A percentile compares a stretch with the other conserved stretches of the same genome.
Conservation (phyloP, 2,329 filamentous ascomycete species). For the Zasmidium citrigriseum region DNA sequence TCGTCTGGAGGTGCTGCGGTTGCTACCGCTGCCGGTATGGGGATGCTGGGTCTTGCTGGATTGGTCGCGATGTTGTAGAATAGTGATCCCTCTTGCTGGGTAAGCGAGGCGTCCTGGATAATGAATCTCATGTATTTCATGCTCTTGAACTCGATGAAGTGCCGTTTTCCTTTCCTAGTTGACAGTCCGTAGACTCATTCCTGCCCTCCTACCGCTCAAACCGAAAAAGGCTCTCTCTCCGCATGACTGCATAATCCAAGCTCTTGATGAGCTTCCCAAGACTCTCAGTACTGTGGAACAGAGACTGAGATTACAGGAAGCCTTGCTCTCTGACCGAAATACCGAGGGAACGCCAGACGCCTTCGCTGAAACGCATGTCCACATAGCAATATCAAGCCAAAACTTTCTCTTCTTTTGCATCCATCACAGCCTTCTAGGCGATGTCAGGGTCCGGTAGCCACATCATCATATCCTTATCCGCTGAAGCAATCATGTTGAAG, state of each 20-base stretch:
- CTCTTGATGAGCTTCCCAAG: no score
- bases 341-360: no score
- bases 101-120: not conserved
- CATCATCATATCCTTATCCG: slow-evolving; percentile 70
- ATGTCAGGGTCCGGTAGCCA: slow-evolving; percentile 35
- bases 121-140: not conserved
- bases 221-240: no score
- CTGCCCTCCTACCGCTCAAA: not conserved
- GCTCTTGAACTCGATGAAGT: not conserved
- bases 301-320: no score
- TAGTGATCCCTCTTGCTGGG: not conserved
- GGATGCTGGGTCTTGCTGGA: slow-evolving; percentile 23
- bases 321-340: no score
- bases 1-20: not conserved
- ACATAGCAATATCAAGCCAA: not conserved
- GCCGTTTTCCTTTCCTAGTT: not conserved
- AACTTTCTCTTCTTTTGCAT: not conserved
- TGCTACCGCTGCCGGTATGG: not conserved
- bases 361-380: slow-evolving; percentile 7
- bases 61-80: slow-evolving; percentile 22
- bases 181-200: no score
- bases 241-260: no score
- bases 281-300: no score
- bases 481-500: slow-evolving; percentile 88
- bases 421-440: not conserved